Evolutionary conservation across 2,329 filamentous ascomycete genomes (phyloP).

Genomic region (Rhexocercosporidium sp.): DNA sequence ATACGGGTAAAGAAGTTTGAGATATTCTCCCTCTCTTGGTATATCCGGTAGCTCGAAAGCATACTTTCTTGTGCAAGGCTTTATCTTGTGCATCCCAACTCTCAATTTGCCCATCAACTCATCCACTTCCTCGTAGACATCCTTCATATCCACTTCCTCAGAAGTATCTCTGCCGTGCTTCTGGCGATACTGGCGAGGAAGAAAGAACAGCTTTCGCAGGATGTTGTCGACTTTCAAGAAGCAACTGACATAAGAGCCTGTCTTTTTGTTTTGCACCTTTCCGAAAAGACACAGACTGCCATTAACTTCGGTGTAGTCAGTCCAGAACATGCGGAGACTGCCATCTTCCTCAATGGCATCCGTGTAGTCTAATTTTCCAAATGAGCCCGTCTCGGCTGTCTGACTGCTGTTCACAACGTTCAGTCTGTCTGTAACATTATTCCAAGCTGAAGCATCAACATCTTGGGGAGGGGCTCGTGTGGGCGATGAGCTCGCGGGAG

Average conservation of each 20-base stretch:
- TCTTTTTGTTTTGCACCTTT: conserved; percentile 91
- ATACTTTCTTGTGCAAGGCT: conserved; percentile 87
- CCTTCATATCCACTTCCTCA: conserved; percentile 82
- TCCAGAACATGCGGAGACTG: conserved; percentile 94
- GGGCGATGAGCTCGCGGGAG: conserved; percentile 79
- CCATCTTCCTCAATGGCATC: conserved; percentile 95
- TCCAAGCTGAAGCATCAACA: conserved; percentile 87
- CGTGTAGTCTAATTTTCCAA: conserved; percentile 82
- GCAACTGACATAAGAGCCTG: conserved; percentile 80
- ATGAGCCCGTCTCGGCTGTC: conserved; percentile 61
- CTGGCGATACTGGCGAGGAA: conserved; percentile 76
- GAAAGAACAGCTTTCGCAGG: conserved; percentile 87
- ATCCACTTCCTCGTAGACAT: conserved; percentile 91
- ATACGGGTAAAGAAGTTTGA: conserved; percentile 97
- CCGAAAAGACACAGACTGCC: conserved; percentile 93
- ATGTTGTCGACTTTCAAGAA: conserved; percentile 98
- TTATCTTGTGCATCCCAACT: conserved; percentile 92
- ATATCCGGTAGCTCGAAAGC: conserved; percentile 90
- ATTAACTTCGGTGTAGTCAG: conserved; percentile 91
- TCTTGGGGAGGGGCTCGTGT: conserved; percentile 60
- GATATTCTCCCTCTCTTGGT: conserved; percentile 86
- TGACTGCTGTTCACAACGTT: conserved; percentile 83
- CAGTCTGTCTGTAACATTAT: conserved; percentile 80
- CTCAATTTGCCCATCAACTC: conserved; percentile 84
- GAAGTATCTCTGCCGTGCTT: conserved; percentile 68